phyloP scores from a whole-genome alignment of 192 early-diverging fungal genomes.

The Podila horticola region DNA sequence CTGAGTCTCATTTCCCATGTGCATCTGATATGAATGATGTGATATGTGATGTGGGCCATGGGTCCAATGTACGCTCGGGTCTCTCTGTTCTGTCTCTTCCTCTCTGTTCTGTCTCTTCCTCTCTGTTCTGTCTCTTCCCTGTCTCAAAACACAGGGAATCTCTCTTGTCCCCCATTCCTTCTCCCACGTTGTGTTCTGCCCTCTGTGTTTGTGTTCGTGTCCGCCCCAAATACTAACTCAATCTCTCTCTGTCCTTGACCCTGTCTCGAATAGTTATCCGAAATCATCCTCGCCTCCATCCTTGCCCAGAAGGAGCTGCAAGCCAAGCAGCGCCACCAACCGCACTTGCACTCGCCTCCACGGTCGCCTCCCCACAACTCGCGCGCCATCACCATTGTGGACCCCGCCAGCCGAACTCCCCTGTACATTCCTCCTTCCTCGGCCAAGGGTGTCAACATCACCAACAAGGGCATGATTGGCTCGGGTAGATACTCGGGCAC shows the following conservation, averaged over 20 bases:
- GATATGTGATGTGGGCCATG: not conserved
- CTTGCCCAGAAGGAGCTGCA: slow-evolving; percentile 44
- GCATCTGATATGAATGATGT: not conserved
- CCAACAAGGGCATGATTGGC: not conserved
- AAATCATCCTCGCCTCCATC: slow-evolving; percentile 49
- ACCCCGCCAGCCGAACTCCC: slow-evolving; percentile 59
- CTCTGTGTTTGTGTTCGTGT: not conserved
- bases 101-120: not conserved
- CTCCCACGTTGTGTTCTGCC: not conserved
- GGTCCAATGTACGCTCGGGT: slow-evolving; percentile 11
- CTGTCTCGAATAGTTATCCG: slow-evolving; percentile 47
- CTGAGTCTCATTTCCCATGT: not conserved
- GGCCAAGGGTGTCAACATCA: not conserved
- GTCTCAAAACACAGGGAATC: not conserved
- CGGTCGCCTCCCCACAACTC: slow-evolving; percentile 23
- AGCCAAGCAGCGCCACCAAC: slow-evolving; percentile 14
- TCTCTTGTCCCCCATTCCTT: not conserved
- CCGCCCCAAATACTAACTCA: not conserved
- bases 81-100: slow-evolving; percentile 3
- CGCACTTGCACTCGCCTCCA: slow-evolving; percentile 21
- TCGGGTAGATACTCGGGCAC: slow-evolving; percentile 35
- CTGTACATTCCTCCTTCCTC: slow-evolving; percentile 48
- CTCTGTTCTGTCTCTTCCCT: not conserved
- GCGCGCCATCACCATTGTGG: slow-evolving; percentile 61
- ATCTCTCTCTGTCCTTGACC: not conserved